Conservation (phyloP, 2,329 filamentous ascomycete species). For the Plenodomus tracheiphilus region DNA sequence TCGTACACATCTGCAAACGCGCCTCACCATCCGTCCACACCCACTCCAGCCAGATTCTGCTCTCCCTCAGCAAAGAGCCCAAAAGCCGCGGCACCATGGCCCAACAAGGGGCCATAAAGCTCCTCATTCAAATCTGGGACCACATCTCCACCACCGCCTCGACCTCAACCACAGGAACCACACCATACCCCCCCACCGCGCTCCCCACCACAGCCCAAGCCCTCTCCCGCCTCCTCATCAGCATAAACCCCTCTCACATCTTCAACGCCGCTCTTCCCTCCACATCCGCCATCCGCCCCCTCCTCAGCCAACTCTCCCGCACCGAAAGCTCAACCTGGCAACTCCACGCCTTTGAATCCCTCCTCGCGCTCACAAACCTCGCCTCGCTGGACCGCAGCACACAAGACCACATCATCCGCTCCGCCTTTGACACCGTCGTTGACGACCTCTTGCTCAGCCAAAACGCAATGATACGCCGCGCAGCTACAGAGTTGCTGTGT, state of each 20-base stretch:
- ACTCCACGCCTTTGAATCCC: slow-evolving; percentile 83
- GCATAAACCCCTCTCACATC: slow-evolving; percentile 79
- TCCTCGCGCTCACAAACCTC: slow-evolving; percentile 92
- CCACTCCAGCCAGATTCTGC: slow-evolving; percentile 75
- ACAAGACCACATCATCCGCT: slow-evolving; percentile 70
- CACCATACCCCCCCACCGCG: slow-evolving; percentile 28
- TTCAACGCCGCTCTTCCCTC: slow-evolving; percentile 77
- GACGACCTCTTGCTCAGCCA: slow-evolving; percentile 82
- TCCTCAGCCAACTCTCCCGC: slow-evolving; percentile 72
- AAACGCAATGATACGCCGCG: slow-evolving; percentile 77
- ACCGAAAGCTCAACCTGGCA: slow-evolving; percentile 66
- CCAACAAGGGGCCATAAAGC: slow-evolving; percentile 89
- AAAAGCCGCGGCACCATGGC: slow-evolving; percentile 77
- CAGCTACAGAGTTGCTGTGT: slow-evolving; percentile 85
- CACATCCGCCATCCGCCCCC: slow-evolving; percentile 78
- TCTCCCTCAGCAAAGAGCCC: slow-evolving; percentile 74
- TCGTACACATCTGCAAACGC: slow-evolving; percentile 75
- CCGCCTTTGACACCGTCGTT: slow-evolving; percentile 69
- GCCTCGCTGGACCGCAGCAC: slow-evolving; percentile 71
- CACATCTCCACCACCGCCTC: slow-evolving; percentile 54
- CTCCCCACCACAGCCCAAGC: slow-evolving; percentile 72
- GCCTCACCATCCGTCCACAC: slow-evolving; percentile 71
- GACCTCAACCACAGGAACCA: slow-evolving; percentile 46
- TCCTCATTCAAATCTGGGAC: slow-evolving; percentile 73
- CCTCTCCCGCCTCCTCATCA: slow-evolving; percentile 82